Conservation (phyloP, 2,329 filamentous ascomycete genomes). For the Colletotrichum echinochloae region DNA sequence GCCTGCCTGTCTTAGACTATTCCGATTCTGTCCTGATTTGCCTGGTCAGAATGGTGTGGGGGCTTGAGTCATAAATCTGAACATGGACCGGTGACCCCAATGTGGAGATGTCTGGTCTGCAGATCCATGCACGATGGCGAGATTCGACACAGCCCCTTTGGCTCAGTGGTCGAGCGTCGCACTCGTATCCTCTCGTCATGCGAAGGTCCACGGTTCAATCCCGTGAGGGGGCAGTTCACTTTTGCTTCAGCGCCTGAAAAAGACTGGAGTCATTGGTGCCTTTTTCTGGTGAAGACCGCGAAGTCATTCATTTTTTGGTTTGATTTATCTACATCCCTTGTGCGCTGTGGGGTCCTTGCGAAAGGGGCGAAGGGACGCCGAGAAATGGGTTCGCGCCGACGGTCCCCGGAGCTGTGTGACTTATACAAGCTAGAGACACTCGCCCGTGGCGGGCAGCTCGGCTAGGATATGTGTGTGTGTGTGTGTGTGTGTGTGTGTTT, state of each 20-base stretch:
- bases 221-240: conserved; percentile 27
- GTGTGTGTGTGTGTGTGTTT: no score
- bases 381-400: no score
- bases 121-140: background rate
- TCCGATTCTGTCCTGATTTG: no score
- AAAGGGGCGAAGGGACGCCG: background rate
- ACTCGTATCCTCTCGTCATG: conserved; percentile 32
- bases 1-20: background rate
- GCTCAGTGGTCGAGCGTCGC: conserved; percentile 40
- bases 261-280: no score
- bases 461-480: no score
- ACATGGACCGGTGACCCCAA: background rate
- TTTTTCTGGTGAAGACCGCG: background rate
- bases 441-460: no score
- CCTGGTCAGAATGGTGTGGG: background rate
- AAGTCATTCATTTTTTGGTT: background rate
- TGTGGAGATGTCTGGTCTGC: conserved; percentile 15
- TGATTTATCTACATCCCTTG: no score
- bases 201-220: conserved; percentile 40
- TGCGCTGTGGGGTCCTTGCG: background rate
- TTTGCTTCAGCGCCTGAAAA: background rate
- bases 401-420: no score
- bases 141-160: conserved; percentile 26
- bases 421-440: no score
- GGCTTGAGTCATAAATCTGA: background rate